Evolutionary conservation across 2,329 filamentous ascomycete species (phyloP), one percentile per base, ranked within the genome.

Genomic region (Colletotrichum sidae): DNA sequence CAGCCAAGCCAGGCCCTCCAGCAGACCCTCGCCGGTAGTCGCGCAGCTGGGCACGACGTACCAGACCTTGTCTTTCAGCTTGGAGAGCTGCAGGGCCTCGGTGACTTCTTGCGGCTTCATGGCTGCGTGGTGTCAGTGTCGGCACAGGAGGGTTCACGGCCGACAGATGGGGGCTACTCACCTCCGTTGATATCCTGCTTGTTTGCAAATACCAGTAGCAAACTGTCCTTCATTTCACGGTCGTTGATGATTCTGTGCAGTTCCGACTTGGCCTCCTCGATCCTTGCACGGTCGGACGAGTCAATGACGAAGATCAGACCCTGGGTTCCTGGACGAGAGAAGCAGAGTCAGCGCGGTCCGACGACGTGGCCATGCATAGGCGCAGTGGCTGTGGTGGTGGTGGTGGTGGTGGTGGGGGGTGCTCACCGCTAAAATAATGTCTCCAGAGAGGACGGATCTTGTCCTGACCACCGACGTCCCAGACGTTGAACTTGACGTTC

Each of bases 401-500:
- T 11, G 45, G 44, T 13, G 39, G 41, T 54, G 25, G 51, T 44
- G 9, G 12, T 13, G 41, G 41, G 67, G 65, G 13, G 10, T 10
- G 17, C 86, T 74, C 79, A 90, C 90, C 91, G 72, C 89, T 92
- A 78, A 97, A 98, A 84, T 98, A 98, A 85, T 98, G 95, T 81
- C 95, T 90, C 95, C 95, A 98, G 67, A 98, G 84, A 69, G 95
- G 95, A 71, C 95, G 88, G 76, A 98, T 98, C 90, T 98, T 98
- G 87, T 98, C 95, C 86, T 98, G 95, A 70, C 95, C 95, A 80
- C 95, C 95, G 67, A 98, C 95, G 84, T 98, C 95, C 95, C 95
- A 98, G 69, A 98, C 95, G 75, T 96, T 98, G 86, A 98, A 98
- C 82, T 97, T 96, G 81, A 97, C 94, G 80, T 98, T 98, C 88